Base-by-base conservation (phyloP, 176 grass and related monocot genomes). In the Poa pratensis region DNA sequence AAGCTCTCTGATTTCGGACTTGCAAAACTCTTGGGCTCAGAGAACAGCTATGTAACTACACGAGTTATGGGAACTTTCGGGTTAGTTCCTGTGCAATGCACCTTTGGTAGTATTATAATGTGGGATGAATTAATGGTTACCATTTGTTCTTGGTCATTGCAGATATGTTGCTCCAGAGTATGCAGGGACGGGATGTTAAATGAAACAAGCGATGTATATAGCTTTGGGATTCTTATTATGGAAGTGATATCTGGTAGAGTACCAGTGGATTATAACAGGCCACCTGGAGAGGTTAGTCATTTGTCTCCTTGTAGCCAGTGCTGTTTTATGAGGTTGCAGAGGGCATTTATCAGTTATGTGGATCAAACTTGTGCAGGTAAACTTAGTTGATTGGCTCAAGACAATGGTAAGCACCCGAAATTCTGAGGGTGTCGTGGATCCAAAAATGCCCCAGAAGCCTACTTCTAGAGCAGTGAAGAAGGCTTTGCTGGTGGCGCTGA, bases 1-100 rank as follows among this genome's bases (percentile, higher is more conserved):
- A 99, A 99, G 85, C 91, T 99, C 62, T 99, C 96, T 3, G 96
- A 99, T 91, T 99, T 99, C 14, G 96, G 96, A 28, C 84, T 99
- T 9, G 96, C 96, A 14, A 99, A 99, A 72, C 82, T 99, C 20
- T 77, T 99, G 17, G 91, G 90, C 28, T 85, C 96, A 6, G 96
- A 93, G 42, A 46, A 84, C 63, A 99, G 86, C 79, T 96, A 99
- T 79, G 93, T 99, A 24, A 99, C 96, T 17, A 99, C 96, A 5
- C 84, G 96, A 59, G 96, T 99, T 34, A 99, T 99, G 96, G 96
- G 96, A 90, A 99, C 96, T 85, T 99, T 99, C 6, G 96, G 96
- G 96, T 99, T 84, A 75, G 86, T 71, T 87, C 83, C 5, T 51
- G 19, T 60, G 17, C 24, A 66, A 5, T 83, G 20, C 37, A 82